Evolutionary conservation across 208 protist genomes (phyloP), one percentile per base, ranked within the genome.

Genomic region (Naegleria gruberi): DNA sequence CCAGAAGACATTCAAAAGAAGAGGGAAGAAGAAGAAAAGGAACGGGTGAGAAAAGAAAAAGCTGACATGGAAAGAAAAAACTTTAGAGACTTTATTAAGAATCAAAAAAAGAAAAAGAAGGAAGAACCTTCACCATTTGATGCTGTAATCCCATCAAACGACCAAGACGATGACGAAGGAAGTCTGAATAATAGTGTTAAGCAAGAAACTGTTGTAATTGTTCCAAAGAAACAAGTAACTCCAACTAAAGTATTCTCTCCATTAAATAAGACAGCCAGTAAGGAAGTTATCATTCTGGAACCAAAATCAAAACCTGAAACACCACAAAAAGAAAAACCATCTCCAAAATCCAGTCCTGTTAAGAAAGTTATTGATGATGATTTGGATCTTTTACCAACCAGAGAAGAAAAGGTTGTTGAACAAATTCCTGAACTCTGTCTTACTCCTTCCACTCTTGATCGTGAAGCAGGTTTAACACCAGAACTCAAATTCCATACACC

Each of bases 51-150:
- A 44, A 45, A 43, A 45, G 41, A 41, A 30, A 7, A 41, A 84
- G 0, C 30, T 8, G 81, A 46, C 4, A 84, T 45, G 41, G 37
- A 84, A 43, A 45, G 42, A 45, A n/a, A 41, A 84, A 26, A 46
- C 30, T 42, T 84, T 45, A 84, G 17, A 26, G 81, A 41, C 19
- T 84, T 45, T 43, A 45, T 45, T 6, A 84, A 46, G n/a, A 45
- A 84, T 42, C 81, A 45, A 84, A 84, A 84, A 43, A 45, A 84
- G 81, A 84, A 84, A 45, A 45, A 44, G 81, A 84, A 45, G 34
- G 74, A 82, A 34, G 74, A 82, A 15, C 10, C 19, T 17, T 40
- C 34, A 40, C 30, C 34, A 41, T 8, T 82, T 3, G 74, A 82
- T 17, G 34, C 34, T 82, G 74, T 15, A 42, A 82, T 43, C 15